A percentile compares a stretch with the other conserved stretches of the same genome.
These are phyloP conservation scores for Talaromyces thailandensis DNA, from an alignment of 495 filamentous ascomycete genomes.

Conservation along the genomic window DNA sequence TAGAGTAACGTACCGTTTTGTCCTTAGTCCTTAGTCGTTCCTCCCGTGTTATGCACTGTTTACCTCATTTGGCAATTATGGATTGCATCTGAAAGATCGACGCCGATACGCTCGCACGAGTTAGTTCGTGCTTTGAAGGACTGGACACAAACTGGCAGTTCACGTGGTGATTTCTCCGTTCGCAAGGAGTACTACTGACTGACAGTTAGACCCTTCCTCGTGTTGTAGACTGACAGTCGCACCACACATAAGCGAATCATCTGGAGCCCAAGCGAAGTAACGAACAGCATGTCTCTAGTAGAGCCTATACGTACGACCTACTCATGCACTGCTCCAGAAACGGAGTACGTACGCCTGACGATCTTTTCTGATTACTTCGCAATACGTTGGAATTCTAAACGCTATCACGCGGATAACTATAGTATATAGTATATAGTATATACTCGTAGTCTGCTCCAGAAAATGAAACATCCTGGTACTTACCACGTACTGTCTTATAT, in stretches of 20 bases:
- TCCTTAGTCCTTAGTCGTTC: neutral
- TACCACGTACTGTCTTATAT: neutral
- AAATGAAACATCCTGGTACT: too few species aligned
- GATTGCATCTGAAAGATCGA: neutral
- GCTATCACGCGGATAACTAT: too few species aligned
- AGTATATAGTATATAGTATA: too few species aligned
- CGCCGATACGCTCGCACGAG: neutral
- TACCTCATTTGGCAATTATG: neutral
- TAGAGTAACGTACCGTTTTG: neutral
- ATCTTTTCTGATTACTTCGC: neutral
- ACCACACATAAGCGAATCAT: neutral
- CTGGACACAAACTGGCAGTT: neutral
- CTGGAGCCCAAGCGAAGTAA: too few species aligned
- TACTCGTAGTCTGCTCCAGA: too few species aligned
- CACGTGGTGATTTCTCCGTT: too few species aligned
- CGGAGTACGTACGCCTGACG: neutral
- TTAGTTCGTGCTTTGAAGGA: neutral
- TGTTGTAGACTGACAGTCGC: neutral
- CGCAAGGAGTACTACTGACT: too few species aligned
- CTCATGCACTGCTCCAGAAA: neutral
- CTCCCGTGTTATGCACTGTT: neutral
- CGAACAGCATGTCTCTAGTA: too few species aligned
- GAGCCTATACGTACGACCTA: too few species aligned
- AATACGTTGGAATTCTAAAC: neutral
- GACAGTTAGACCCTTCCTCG: neutral